A percentile compares a stretch with the other conserved stretches of the same genome.
These are phyloP conservation scores for Colletotrichum costaricense DNA, from an alignment of 2,329 filamentous ascomycete species.

Conservation along the genomic window DNA sequence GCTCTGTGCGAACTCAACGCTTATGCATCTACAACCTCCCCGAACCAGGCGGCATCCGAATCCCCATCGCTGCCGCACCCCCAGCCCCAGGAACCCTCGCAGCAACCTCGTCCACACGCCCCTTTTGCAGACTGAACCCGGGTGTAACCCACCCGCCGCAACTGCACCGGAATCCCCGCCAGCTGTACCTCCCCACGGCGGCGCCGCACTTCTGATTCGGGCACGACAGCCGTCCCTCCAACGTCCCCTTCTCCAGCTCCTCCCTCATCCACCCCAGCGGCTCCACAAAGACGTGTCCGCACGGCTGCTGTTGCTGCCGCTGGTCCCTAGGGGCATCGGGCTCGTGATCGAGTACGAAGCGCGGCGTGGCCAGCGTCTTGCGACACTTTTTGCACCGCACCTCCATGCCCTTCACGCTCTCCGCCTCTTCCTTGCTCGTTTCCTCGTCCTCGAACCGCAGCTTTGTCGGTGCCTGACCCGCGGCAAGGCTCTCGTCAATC, in stretches of 20 bases:
- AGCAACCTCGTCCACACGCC: conserved; percentile 79
- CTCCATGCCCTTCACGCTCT: conserved; percentile 56
- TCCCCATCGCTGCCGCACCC: conserved; percentile 51
- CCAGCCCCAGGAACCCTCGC: conserved; percentile 39
- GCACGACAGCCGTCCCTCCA: conserved; percentile 88
- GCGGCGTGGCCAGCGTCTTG: conserved; percentile 64
- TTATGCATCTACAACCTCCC: conserved; percentile 18
- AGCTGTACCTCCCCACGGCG: conserved; percentile 92
- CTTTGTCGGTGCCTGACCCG: conserved; percentile 82
- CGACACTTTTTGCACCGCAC: conserved; percentile 94
- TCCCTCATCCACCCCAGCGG: conserved; percentile 95
- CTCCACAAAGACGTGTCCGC: conserved; percentile 91
- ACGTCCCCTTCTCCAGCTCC: conserved; percentile 80
- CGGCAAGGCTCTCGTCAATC: conserved; percentile 70
- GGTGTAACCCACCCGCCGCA: conserved; percentile 93
- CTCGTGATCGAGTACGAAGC: conserved; percentile 75
- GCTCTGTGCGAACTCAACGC: no score
- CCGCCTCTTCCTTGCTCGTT: conserved; percentile 39
- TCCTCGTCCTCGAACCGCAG: conserved; percentile 86
- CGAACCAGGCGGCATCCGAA: conserved; percentile 65
- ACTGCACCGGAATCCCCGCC: conserved; percentile 94
- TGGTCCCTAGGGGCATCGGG: conserved; percentile 38
- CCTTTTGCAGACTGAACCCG: conserved; percentile 86
- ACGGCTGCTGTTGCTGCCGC: conserved; percentile 50
- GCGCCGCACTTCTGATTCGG: conserved; percentile 82